Evolutionary conservation across 495 filamentous ascomycete species (phyloP).

Genomic region (Paragyromitra xinjiangensis): DNA sequence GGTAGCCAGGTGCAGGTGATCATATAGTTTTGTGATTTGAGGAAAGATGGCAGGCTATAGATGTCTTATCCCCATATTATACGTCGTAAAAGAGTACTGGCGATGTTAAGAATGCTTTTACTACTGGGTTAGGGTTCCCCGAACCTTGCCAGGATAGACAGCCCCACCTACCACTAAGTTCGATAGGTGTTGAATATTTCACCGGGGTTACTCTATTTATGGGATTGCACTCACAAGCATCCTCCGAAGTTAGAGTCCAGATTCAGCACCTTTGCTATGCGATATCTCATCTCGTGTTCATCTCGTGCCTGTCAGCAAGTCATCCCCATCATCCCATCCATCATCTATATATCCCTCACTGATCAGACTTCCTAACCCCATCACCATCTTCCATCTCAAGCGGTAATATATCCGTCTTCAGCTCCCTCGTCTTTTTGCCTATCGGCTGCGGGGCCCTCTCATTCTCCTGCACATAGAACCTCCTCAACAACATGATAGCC

Average conservation of each 20-base stretch:
- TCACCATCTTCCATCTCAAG: constrained; percentile 27
- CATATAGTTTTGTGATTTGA: too few species aligned
- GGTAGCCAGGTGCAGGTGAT: too few species aligned
- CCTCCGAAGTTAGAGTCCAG: not conserved
- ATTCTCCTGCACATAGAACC: constrained; percentile 98
- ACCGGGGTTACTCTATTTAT: not conserved
- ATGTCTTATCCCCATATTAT: not conserved
- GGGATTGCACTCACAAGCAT: not conserved
- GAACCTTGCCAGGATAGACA: not conserved
- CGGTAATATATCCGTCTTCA: constrained; percentile 65
- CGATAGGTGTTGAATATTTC: not conserved
- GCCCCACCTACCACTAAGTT: not conserved
- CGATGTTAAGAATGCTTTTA: not conserved
- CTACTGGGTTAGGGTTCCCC: not conserved
- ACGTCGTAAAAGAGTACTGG: not conserved
- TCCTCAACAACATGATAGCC: constrained; percentile 85
- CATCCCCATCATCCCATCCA: not conserved
- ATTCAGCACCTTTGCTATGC: not conserved
- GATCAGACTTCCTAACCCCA: not conserved
- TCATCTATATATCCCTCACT: not conserved
- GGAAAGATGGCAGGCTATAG: too few species aligned
- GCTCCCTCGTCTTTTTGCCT: constrained; percentile 63
- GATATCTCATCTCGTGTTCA: not conserved
- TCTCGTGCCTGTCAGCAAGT: not conserved
- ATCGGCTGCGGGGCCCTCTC: constrained; percentile 64